Conservation (phyloP, 768 basidiomycete genomes). For the Psilocybe tampanensis region DNA sequence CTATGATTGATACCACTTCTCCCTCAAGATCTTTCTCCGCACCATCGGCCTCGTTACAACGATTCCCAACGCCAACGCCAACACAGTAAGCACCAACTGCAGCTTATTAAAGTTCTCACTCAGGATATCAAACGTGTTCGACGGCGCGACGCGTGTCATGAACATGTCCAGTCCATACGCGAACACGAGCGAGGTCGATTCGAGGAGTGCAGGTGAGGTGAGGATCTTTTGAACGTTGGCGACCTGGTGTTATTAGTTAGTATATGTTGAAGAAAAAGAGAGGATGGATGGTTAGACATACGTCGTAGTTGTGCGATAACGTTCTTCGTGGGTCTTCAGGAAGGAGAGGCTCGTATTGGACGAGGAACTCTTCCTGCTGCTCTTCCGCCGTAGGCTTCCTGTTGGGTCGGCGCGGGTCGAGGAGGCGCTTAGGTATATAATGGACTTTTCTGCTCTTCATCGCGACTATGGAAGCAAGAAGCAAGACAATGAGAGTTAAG, state of each 20-base stretch:
- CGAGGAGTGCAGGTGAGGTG: constrained; percentile 83
- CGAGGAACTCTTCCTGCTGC: constrained; percentile 81
- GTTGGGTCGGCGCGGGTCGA: constrained; percentile 84
- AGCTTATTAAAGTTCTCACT: constrained; percentile 92
- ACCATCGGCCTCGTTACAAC: constrained; percentile 85
- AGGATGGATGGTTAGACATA: constrained; percentile 15
- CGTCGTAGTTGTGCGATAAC: constrained; percentile 53
- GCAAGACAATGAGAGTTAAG: not conserved
- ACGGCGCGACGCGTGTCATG: constrained; percentile 81
- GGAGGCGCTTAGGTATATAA: constrained; percentile 66
- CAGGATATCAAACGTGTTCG: constrained; percentile 90
- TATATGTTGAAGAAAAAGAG: not conserved
- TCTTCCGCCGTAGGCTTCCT: constrained; percentile 77
- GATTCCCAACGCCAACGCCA: constrained; percentile 73
- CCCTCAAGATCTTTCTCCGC: constrained; percentile 60
- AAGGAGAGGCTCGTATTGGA: constrained; percentile 82
- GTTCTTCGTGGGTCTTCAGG: constrained; percentile 65
- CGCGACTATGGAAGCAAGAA: constrained; percentile 55
- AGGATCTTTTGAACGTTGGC: constrained; percentile 67
- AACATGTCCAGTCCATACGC: constrained; percentile 90
- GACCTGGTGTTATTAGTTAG: constrained; percentile 44
- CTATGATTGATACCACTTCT: constrained; percentile 67
- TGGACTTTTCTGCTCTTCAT: constrained; percentile 75
- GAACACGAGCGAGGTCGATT: constrained; percentile 90
- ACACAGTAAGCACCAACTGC: constrained; percentile 84